phyloP scores from a whole-genome alignment of 2,329 filamentous ascomycete species.

The Penicillium palitans region DNA sequence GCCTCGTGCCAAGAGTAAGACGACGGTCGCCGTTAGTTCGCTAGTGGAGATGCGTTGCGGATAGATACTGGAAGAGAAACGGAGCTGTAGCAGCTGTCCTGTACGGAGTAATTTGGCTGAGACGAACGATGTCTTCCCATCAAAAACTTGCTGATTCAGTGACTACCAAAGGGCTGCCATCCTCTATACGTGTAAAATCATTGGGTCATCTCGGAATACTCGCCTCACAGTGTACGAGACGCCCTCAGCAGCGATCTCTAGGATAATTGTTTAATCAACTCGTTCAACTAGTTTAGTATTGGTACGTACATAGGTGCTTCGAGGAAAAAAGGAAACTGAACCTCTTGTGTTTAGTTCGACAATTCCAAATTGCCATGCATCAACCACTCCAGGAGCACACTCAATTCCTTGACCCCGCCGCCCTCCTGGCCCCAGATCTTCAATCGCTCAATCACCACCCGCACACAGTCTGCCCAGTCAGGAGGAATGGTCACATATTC shows the following conservation, averaged over 20 bases:
- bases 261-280: background rate
- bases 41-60: background rate
- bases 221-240: background rate
- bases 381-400: conserved; percentile 26
- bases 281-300: background rate
- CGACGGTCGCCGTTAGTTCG: background rate
- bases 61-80: background rate
- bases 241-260: background rate
- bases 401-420: conserved; percentile 25
- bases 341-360: background rate
- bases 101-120: background rate
- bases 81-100: background rate
- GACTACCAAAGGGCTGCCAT: background rate
- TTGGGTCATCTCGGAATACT: background rate
- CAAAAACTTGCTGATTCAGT: background rate
- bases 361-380: conserved; percentile 22
- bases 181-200: background rate
- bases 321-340: background rate
- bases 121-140: background rate
- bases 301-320: background rate
- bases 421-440: conserved; percentile 28
- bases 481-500: conserved; percentile 24
- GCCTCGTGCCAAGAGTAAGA: conserved; percentile 7
- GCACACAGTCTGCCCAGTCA: conserved; percentile 25
- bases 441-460: conserved; percentile 25